phyloP scores from a whole-genome alignment of 208 protist genomes.

The Leptomonas pyrrhocoris region DNA sequence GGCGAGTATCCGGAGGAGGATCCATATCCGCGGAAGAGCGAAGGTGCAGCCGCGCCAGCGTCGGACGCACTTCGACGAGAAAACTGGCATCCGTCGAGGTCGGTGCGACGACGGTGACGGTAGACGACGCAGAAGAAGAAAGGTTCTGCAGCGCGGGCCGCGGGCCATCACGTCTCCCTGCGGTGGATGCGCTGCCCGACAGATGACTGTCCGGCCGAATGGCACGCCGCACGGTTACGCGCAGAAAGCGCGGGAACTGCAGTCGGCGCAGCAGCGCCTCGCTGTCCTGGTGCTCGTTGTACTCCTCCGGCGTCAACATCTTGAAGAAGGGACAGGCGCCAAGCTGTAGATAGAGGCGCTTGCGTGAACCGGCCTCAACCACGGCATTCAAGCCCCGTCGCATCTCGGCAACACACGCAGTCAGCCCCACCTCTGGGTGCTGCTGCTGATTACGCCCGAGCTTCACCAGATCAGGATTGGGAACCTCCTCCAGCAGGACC shows the following conservation, averaged over 20 bases:
- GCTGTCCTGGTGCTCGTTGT: constrained; percentile 86
- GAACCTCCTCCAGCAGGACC: constrained; percentile 72
- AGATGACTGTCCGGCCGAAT: constrained; percentile 72
- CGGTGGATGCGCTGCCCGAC: background rate
- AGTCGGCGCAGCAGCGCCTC: constrained; percentile 58
- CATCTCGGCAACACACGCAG: constrained; percentile 64
- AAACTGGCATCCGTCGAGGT: constrained; percentile 49
- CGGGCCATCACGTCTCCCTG: background rate
- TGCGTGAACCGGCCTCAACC: constrained; percentile 41
- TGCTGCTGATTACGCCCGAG: background rate
- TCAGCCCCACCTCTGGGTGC: constrained; percentile 52
- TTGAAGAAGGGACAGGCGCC: constrained; percentile 68
- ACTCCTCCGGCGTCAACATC: constrained; percentile 78
- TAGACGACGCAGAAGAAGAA: background rate
- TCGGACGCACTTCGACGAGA: constrained; percentile 74
- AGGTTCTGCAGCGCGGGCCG: background rate
- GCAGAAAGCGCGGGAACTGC: constrained; percentile 67
- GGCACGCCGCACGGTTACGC: constrained; percentile 60
- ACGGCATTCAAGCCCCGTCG: constrained; percentile 42
- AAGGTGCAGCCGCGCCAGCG: constrained; percentile 80
- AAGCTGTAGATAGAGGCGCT: constrained; percentile 73
- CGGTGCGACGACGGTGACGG: constrained; percentile 1
- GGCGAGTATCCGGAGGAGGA: background rate
- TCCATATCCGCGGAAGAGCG: constrained; percentile 30
- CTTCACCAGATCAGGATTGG: constrained; percentile 49